Evolutionary conservation across 2,329 filamentous ascomycete genomes (phyloP).

Genomic region (Aspergillus latus): DNA sequence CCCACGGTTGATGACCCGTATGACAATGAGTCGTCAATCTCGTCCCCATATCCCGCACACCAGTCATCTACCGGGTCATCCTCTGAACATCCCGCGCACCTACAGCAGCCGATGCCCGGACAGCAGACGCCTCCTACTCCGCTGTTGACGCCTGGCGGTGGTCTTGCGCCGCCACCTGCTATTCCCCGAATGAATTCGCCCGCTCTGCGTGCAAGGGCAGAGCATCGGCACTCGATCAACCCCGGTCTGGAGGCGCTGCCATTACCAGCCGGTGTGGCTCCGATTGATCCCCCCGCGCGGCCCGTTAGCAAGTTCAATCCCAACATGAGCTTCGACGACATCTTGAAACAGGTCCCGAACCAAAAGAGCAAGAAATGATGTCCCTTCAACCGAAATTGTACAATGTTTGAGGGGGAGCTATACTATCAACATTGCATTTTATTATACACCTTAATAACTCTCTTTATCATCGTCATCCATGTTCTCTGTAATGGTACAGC

Average conservation of each 20-base stretch:
- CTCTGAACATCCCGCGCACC: conserved; percentile 26
- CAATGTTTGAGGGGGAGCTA: conserved; percentile 3
- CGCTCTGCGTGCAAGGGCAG: conserved; percentile 29
- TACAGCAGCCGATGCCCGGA: conserved; percentile 23
- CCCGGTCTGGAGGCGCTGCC: conserved; percentile 48
- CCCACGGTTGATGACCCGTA: conserved; percentile 37
- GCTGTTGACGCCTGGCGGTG: conserved; percentile 32
- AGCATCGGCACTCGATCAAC: conserved; percentile 46
- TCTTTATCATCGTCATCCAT: conserved; percentile 13
- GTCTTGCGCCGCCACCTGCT: conserved; percentile 36
- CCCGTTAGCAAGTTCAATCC: conserved; percentile 46
- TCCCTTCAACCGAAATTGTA: conserved; percentile 9
- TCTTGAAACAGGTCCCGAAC: conserved; percentile 43
- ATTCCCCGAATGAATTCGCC: conserved; percentile 39
- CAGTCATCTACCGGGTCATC: conserved; percentile 40
- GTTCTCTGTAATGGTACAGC: conserved; percentile 18
- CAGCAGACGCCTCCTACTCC: conserved; percentile 29
- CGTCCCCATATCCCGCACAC: conserved; percentile 39
- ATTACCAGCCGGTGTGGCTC: conserved; percentile 44
- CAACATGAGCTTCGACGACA: conserved; percentile 51
- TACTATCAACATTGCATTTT: conserved; percentile 12
- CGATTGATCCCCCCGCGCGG: conserved; percentile 41
- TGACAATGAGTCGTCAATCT: conserved; percentile 40
- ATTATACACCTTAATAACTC: conserved; percentile 6
- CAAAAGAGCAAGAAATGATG: conserved; percentile 39